phyloP scores from a whole-genome alignment of 2,329 filamentous ascomycete genomes.

The Cladophialophora exuberans region DNA sequence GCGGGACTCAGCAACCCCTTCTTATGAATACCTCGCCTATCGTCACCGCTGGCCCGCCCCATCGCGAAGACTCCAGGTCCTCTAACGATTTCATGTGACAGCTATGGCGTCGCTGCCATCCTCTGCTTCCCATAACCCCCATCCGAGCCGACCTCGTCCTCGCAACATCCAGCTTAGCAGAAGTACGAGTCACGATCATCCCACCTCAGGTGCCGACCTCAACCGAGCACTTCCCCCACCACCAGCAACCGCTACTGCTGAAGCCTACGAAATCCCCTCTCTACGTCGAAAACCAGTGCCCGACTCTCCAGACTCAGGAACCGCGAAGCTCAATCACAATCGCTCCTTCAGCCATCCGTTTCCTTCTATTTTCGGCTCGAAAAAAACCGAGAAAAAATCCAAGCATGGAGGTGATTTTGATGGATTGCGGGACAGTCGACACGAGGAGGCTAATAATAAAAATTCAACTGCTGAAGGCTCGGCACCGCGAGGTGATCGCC shows the following conservation, averaged over 20 bases:
- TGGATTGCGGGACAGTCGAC: slow-evolving; percentile 46
- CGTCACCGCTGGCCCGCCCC: not conserved
- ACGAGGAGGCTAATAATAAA: slow-evolving; percentile 41
- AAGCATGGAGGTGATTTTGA: slow-evolving; percentile 43
- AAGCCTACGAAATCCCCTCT: slow-evolving; percentile 36
- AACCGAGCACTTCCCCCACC: slow-evolving; percentile 31
- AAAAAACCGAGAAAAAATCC: slow-evolving; percentile 57
- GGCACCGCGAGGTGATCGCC: slow-evolving; percentile 47
- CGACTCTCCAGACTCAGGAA: slow-evolving; percentile 17
- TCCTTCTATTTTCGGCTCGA: slow-evolving; percentile 68
- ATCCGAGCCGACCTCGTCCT: slow-evolving; percentile 18
- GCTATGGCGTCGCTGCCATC: slow-evolving; percentile 25
- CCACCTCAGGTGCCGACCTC: slow-evolving; percentile 21
- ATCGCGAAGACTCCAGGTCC: slow-evolving; percentile 7
- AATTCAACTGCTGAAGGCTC: slow-evolving; percentile 32
- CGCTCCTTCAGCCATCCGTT: slow-evolving; percentile 82
- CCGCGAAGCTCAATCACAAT: slow-evolving; percentile 47
- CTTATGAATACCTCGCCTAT: slow-evolving; percentile 17
- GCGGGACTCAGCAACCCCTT: slow-evolving; percentile 8
- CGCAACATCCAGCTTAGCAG: slow-evolving; percentile 18
- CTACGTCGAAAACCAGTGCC: slow-evolving; percentile 29
- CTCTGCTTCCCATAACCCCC: slow-evolving; percentile 16
- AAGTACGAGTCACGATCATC: slow-evolving; percentile 13
- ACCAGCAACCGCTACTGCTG: slow-evolving; percentile 24
- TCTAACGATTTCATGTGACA: not conserved